Base-by-base conservation (phyloP, 441 rosid genomes). In the Eruca vesicaria region DNA sequence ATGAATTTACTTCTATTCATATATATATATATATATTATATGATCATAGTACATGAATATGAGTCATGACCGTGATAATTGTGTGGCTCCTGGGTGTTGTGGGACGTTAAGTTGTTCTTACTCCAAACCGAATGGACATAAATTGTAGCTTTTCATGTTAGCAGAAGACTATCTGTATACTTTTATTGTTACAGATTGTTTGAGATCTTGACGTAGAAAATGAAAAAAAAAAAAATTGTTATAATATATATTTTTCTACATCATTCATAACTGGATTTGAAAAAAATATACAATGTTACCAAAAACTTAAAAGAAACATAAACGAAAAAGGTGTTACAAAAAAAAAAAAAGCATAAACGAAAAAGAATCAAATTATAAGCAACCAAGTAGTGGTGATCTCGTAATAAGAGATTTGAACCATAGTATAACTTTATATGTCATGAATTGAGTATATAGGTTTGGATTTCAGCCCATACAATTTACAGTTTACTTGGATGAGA, bases 81-180 rank as follows among this genome's bases (percentile, higher is more conserved):
- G 20, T 66, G 67, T 68, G 72, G 61, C 72, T 74, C 52, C 32
- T 67, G 21, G 33, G 35, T 66, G 71, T 73, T 64, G 59, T 57
- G 35, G 28, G 48, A 57, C 63, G 56, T 38, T 63, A 36, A 15
- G 32, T 72, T 72, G 63, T 28, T 65, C 71, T 64, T 64, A 57
- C 65, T 41, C 71, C 71, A 29, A 41, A 57, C 56, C 19, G 35
- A 73, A 58, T 58, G 66, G 77, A 64, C 77, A 66, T 41, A n/a
- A 16, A 11, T 7, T 72, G 61, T 72, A 63, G 76, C 65, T 73
- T 57, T 65, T 65, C 71, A 65, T 48, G 63, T 29, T 14, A 65
- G 9, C 71, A 56, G 58, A 65, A 73, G 69, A 20, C 58, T 41
- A 21, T 62, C 50, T 60, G 8, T 19, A 14, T 29, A 19, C 10